A percentile compares a stretch with the other conserved stretches of the same genome.
These are phyloP conservation scores for Chlamydomonas eustigma DNA, from an alignment of 139 green algal genomes.

Conservation along the genomic window DNA sequence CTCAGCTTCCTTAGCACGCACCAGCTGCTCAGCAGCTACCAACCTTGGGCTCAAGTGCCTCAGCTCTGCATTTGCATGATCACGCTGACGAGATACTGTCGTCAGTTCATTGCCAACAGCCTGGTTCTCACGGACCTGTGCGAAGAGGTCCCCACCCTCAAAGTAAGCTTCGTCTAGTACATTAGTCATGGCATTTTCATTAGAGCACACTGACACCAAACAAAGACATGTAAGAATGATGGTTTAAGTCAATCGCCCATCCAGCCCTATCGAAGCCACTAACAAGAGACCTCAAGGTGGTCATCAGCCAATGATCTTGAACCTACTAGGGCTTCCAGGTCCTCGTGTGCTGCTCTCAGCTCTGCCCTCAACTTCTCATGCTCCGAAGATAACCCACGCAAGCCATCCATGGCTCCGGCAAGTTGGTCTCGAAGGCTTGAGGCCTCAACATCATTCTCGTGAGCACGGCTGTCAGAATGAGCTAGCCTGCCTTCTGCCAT, in stretches of 20 bases:
- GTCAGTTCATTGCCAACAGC: slow-evolving; percentile 50
- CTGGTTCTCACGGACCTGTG: slow-evolving; percentile 45
- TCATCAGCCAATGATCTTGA: no score
- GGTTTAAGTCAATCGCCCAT: no score
- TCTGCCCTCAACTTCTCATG: slow-evolving; percentile 41
- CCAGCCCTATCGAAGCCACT: no score
- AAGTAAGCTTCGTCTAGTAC: no score
- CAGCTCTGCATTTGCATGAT: slow-evolving; percentile 23
- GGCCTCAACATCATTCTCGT: slow-evolving; percentile 25
- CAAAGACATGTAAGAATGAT: no score
- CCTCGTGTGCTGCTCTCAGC: slow-evolving; percentile 49
- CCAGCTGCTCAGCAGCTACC: slow-evolving; percentile 39
- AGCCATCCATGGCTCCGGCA: slow-evolving; percentile 16
- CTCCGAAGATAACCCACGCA: slow-evolving; percentile 24
- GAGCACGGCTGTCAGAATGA: slow-evolving; percentile 26
- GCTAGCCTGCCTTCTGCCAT: slow-evolving; percentile 53
- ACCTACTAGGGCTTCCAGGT: slow-evolving; percentile 55
- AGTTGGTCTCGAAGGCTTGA: slow-evolving; percentile 33
- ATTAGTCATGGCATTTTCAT: no score
- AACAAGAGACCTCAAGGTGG: no score
- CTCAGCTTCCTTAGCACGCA: slow-evolving; percentile 48
- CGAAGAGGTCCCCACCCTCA: no score
- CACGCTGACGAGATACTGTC: slow-evolving; percentile 11
- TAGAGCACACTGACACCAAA: no score
- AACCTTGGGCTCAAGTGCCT: slow-evolving; percentile 14